phyloP scores from a whole-genome alignment of 139 green algal species.

The Micromonas pusilla region DNA sequence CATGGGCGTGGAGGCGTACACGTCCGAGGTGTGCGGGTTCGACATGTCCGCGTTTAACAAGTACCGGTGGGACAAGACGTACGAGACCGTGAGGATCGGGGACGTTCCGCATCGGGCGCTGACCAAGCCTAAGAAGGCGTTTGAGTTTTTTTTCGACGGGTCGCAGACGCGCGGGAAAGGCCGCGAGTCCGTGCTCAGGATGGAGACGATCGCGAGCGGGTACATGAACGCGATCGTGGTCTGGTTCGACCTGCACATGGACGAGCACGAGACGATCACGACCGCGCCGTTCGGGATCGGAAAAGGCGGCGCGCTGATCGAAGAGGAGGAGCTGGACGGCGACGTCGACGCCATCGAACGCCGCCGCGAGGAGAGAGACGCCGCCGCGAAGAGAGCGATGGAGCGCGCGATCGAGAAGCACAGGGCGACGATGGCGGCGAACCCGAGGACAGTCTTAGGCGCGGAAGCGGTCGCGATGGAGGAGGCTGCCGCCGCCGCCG shows the following conservation, averaged over 20 bases:
- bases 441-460: neutral
- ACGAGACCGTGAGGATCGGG: slow-evolving; percentile 47
- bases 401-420: neutral
- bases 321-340: neutral
- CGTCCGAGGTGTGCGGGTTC: slow-evolving; percentile 46
- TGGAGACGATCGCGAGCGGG: slow-evolving; percentile 45
- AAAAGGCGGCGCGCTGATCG: slow-evolving; percentile 11
- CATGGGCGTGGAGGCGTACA: slow-evolving; percentile 61
- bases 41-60: slow-evolving; percentile 60
- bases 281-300: slow-evolving; percentile 36
- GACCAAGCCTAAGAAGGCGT: slow-evolving; percentile 49
- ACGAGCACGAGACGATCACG: slow-evolving; percentile 55
- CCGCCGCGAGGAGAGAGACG: neutral
- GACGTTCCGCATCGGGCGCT: slow-evolving; percentile 53
- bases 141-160: slow-evolving; percentile 35
- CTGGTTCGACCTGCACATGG: slow-evolving; percentile 76
- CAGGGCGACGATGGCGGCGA: neutral
- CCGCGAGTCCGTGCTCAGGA: slow-evolving; percentile 53
- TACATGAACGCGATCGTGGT: slow-evolving; percentile 64
- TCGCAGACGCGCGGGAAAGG: slow-evolving; percentile 20
- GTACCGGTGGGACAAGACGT: slow-evolving; percentile 61
- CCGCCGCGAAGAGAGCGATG: slow-evolving; percentile 13
- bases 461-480: neutral
- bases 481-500: neutral
- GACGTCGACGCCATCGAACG: neutral